Evolutionary conservation across 2,329 filamentous ascomycete species (phyloP), one percentile per base, ranked within the genome.

Genomic region (Pezicula carpinea): DNA sequence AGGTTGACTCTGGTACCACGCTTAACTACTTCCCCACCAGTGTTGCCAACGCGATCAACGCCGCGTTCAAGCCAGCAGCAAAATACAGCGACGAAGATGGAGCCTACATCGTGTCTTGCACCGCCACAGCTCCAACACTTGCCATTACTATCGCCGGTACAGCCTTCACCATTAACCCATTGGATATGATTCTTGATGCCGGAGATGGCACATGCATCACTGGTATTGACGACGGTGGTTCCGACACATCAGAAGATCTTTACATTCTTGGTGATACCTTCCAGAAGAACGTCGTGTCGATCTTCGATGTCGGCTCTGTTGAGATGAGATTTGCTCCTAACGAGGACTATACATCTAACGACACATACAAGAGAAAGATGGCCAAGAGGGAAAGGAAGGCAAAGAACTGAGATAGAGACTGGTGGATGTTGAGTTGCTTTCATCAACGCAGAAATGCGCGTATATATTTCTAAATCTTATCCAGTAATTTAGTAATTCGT

Each of bases 221-320:
- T 33, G 67, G 58, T 5, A 57, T 69, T 23, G 55, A 65, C 36
- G 52, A 60, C 33, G 61, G 54, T 14, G 57, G 55, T 14, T n/a
- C n/a, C n/a, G 64, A 59, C 3, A 38, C 66, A 33, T 52, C 53
- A 4, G 46, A 59, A 0, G 64, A 59, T 5, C 41, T 69, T 21
- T 52, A 40, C 18, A 69, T 75, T 36, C 52, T 76, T 39, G 74
- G 74, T 0, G 71, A 71, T 44, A 60, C 66, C 3, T 76, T 74
- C 51, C 60, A 75, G 59, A 73, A 72, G 59, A 75, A 73, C 50
- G 73, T 76, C 1, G 59, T 77, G 4, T 62, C 68, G 6, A 72
- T 77, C 1, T 76, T 73, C 59, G 74, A 77, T 62, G 65, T 76
- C 48, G 72, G 71, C 10, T 67, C 63, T 18, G 61, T 62, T 39